Evolutionary conservation across 371 early-diverging fungal genomes (phyloP), one percentile per base, ranked within the genome.

Genomic region (Paramicrosporidium saccamoebae): DNA sequence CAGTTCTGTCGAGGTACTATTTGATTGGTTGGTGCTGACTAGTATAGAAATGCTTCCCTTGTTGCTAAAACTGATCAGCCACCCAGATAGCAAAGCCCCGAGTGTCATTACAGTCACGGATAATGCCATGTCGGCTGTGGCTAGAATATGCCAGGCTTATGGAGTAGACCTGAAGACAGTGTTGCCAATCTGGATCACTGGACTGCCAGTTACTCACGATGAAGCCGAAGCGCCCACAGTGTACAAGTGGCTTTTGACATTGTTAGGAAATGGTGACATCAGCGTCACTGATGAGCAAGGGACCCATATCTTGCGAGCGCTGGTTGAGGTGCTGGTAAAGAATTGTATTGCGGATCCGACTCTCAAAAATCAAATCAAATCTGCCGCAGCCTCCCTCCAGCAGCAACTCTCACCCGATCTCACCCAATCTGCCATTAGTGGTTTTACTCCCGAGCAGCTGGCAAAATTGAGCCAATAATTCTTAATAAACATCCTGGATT

Each of bases 111-210:
- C 55, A 27, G 74, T 67, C 0, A 73, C 73, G 0, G 90, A 88
- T 42, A 88, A 81, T 33, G 68, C 67, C 4, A 50, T 78, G 8
- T 49, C 79, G 7, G 79, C 86, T 5, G 38, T 86, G 17, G 64
- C 66, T 30, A 86, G 82, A 50, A 64, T 81, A 23, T 63, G 46
- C 37, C 53, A 55, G 33, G 33, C 31, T 23, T 31, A 34, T 30
- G 48, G 54, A 30, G 41, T 59, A 21, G 24, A 21, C 10, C 32
- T 55, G 6, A 55, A 64, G 20, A 30, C 48, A 7, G 63, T 68
- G 7, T 35, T 79, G 23, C 43, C 50, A 9, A 44, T 52, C 6
- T 81, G 81, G 82, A 44, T 78, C 23, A 33, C 40, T 1, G 46
- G 64, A 1, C 48, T 86, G 25, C 88, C 88, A 1, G 53, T 86